These are phyloP conservation scores for Solanum pennellii DNA, from an alignment of 257 asterid genomes.

Conservation along the genomic window DNA sequence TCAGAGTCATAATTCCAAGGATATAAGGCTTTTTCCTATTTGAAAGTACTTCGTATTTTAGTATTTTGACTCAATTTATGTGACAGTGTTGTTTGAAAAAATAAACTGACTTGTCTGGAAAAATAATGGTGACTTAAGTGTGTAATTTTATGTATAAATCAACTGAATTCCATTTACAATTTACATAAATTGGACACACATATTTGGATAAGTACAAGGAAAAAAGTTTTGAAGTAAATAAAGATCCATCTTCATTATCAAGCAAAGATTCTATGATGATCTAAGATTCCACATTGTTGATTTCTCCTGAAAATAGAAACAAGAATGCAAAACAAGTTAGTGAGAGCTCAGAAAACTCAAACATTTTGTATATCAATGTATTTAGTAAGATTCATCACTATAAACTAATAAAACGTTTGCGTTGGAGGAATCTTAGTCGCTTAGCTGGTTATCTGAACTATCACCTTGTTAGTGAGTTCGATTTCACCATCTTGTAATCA, in stretches of 20 bases:
- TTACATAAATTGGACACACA: background rate
- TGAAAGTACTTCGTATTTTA: background rate
- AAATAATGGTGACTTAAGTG: background rate
- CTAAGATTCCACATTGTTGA: background rate
- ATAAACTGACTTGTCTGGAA: background rate
- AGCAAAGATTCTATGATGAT: background rate
- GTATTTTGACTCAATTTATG: background rate
- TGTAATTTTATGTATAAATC: background rate
- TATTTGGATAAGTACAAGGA: background rate
- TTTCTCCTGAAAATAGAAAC: background rate
- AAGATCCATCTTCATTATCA: background rate
- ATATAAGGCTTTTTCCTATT: background rate
- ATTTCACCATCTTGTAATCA: background rate
- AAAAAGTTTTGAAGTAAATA: background rate
- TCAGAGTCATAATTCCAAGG: no score
- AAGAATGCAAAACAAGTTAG: background rate
- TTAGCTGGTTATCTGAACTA: background rate
- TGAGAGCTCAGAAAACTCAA: background rate
- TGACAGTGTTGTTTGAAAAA: background rate
- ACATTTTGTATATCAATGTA: background rate
- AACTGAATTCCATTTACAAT: background rate
- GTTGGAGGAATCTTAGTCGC: background rate
- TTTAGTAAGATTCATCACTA: background rate
- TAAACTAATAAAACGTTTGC: background rate
- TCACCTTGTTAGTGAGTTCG: background rate